Percentiles rank a stretch among this genome's conserved stretches.
Evolutionary conservation across 2,329 filamentous ascomycete species (phyloP).

Genomic region (Waltergamsia citrina): DNA sequence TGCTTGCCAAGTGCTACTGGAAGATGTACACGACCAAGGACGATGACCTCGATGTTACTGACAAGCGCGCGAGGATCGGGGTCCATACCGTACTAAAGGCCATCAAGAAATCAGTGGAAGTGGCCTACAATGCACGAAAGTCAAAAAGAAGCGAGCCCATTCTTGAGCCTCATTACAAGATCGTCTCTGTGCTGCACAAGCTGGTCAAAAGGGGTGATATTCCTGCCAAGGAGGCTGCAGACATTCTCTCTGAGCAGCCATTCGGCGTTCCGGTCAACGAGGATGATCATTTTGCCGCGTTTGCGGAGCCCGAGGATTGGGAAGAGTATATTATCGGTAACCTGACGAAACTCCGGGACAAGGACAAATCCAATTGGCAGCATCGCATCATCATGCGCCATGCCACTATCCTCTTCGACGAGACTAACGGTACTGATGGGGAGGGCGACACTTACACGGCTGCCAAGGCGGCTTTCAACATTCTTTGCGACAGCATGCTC

Average conservation of each 20-base stretch:
- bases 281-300: conserved; percentile 22
- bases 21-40: conserved; percentile 48
- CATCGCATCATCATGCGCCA: conserved; percentile 81
- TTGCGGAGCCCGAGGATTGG: conserved; percentile 46
- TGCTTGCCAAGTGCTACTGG: conserved; percentile 54
- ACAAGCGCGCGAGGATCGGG: conserved; percentile 20
- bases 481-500: conserved; percentile 66
- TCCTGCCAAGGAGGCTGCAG: conserved; percentile 34
- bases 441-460: background rate
- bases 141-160: conserved; percentile 62
- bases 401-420: conserved; percentile 39
- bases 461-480: conserved; percentile 69
- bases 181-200: conserved; percentile 74
- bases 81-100: conserved; percentile 32
- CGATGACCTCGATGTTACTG: conserved; percentile 32
- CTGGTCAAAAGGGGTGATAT: conserved; percentile 52
- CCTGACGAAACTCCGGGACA: conserved; percentile 45
- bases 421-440: background rate
- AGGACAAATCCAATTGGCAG: conserved; percentile 93
- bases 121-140: conserved; percentile 42
- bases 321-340: conserved; percentile 43
- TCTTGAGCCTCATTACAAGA: conserved; percentile 87
- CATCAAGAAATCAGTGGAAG: conserved; percentile 40
- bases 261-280: conserved; percentile 29
- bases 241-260: conserved; percentile 46